phyloP scores from a whole-genome alignment of 208 protist species.

The Acanthamoeba lenticulata region DNA sequence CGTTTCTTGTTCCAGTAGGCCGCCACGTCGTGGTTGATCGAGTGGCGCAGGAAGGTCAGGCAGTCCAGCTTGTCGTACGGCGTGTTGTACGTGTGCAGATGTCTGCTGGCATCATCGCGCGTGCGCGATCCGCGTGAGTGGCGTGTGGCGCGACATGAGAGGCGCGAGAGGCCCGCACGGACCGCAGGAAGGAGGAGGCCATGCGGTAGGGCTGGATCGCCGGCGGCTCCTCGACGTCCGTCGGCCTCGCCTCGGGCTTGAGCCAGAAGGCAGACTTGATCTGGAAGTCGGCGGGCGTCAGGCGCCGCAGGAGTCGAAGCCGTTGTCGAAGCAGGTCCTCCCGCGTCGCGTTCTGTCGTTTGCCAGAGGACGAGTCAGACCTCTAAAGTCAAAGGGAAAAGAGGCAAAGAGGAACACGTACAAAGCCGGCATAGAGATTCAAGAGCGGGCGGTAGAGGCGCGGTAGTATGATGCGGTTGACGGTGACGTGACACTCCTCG shows the following conservation, averaged over 20 bases:
- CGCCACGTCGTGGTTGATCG: conserved; percentile 44
- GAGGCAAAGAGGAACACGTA: not conserved
- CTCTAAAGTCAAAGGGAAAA: too few relatives aligned
- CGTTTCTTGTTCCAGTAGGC: not conserved
- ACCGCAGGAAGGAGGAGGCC: conserved; percentile 30
- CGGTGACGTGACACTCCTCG: conserved; percentile 6
- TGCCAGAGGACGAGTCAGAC: too few relatives aligned
- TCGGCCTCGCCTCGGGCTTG: not conserved
- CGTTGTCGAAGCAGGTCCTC: conserved; percentile 20
- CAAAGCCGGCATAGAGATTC: not conserved
- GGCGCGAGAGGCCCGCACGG: not conserved
- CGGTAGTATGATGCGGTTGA: not conserved
- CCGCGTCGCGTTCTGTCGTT: conserved; percentile 4
- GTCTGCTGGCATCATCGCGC: not conserved
- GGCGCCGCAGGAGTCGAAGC: not conserved
- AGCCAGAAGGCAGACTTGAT: conserved; percentile 46
- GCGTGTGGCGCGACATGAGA: too few relatives aligned
- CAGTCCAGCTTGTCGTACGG: conserved; percentile 58
- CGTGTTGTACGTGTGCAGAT: not conserved
- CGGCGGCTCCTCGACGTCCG: not conserved
- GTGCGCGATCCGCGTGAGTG: too few relatives aligned
- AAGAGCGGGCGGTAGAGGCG: conserved; percentile 3
- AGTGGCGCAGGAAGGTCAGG: conserved; percentile 49
- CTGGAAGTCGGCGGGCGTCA: conserved; percentile 24
- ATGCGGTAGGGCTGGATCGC: not conserved